Percentiles rank a stretch among this genome's conserved stretches.
These are phyloP conservation scores for Aureobasidium lini DNA, from an alignment of 2,329 filamentous ascomycete species.

Conservation along the genomic window DNA sequence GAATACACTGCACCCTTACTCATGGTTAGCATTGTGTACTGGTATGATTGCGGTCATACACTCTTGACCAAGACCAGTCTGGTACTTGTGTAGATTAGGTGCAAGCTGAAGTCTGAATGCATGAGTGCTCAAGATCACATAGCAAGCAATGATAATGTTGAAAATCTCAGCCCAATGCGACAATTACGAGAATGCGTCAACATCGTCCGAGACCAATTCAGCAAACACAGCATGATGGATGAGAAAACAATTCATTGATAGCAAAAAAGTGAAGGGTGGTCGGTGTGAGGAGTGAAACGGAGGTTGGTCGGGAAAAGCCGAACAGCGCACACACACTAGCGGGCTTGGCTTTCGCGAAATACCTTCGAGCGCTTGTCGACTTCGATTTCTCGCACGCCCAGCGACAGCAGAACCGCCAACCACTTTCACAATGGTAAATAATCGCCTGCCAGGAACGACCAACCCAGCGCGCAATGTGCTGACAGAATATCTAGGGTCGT, in stretches of 20 bases:
- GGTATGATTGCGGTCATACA: too few relatives aligned
- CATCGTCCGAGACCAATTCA: too few relatives aligned
- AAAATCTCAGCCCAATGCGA: too few relatives aligned
- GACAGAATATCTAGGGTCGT: slow-evolving; percentile 43
- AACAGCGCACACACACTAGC: not conserved
- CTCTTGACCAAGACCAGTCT: too few relatives aligned
- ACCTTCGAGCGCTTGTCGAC: slow-evolving; percentile 5
- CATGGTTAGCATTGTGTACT: too few relatives aligned
- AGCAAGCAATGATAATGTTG: too few relatives aligned
- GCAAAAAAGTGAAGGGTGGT: not conserved
- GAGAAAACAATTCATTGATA: not conserved
- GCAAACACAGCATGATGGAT: not conserved
- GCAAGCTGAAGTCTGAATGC: too few relatives aligned
- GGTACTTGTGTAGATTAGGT: too few relatives aligned
- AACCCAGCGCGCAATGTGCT: slow-evolving; percentile 9
- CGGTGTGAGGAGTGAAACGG: not conserved
- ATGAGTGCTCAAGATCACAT: too few relatives aligned
- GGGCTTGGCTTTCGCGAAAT: slow-evolving; percentile 4
- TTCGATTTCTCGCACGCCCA: slow-evolving; percentile 7
- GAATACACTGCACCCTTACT: too few relatives aligned
- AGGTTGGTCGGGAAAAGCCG: not conserved
- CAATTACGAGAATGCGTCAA: too few relatives aligned
- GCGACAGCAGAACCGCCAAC: slow-evolving; percentile 9
- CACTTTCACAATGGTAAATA: slow-evolving; percentile 10
- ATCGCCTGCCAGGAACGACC: not conserved